phyloP scores from a whole-genome alignment of 1,139 yeast species.

The Suhomyces wounanorum region DNA sequence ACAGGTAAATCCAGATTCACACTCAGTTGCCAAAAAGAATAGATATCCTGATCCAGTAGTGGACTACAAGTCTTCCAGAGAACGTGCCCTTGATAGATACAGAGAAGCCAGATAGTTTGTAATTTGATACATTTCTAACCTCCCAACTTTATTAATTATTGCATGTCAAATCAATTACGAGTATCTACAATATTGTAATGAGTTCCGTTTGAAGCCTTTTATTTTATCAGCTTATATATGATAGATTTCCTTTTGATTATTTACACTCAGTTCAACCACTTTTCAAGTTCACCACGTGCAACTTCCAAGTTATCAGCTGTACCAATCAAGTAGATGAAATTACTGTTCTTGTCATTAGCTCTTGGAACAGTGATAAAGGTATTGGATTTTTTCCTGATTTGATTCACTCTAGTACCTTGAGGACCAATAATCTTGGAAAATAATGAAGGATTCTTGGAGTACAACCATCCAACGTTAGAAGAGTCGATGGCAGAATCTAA shows the following conservation, averaged over 20 bases:
- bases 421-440: conserved; percentile 72
- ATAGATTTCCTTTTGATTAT: neutral
- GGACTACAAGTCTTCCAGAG: conserved; percentile 37
- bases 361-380: conserved; percentile 69
- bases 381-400: conserved; percentile 59
- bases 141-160: no score
- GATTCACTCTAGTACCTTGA: conserved; percentile 67
- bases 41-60: conserved; percentile 47
- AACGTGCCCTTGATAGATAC: conserved; percentile 40
- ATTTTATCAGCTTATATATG: neutral
- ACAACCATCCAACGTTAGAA: conserved; percentile 40
- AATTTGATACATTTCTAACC: no score
- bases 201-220: neutral
- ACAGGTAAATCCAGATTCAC: conserved; percentile 23
- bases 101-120: conserved; percentile 32
- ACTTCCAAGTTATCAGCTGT: conserved; percentile 30
- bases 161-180: no score
- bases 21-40: conserved; percentile 20
- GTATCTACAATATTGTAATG: no score
- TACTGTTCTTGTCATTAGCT: conserved; percentile 50
- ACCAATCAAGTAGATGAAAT: conserved; percentile 38
- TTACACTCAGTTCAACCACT: conserved; percentile 13
- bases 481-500: conserved; percentile 39
- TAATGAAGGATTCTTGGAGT: conserved; percentile 33
- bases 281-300: conserved; percentile 33